Evolutionary conservation across 2,329 filamentous ascomycete species (phyloP).

Genomic region (Fusarium pseudograminearum): DNA sequence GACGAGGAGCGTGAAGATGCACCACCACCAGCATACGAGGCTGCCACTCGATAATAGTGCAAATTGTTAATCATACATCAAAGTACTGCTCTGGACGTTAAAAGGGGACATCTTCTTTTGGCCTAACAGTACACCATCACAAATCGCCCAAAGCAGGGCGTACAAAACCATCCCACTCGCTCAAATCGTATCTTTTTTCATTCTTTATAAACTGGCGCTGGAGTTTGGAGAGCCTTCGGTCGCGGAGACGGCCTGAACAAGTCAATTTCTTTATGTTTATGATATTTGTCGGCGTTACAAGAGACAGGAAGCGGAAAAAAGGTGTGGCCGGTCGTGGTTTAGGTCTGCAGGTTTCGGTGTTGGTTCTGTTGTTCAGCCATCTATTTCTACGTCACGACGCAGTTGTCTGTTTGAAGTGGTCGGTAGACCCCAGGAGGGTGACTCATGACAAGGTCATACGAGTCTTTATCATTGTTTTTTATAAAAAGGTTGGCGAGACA

Average conservation of each 20-base stretch:
- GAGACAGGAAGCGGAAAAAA: slow-evolving; percentile 38
- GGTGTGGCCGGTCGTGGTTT: slow-evolving; percentile 37
- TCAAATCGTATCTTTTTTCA: slow-evolving; percentile 24
- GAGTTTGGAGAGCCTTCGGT: slow-evolving; percentile 35
- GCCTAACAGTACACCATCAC: neutral
- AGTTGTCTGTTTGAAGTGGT: slow-evolving; percentile 31
- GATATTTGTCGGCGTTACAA: slow-evolving; percentile 40
- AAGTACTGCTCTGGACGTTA: neutral
- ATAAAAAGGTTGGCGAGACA: slow-evolving; percentile 22
- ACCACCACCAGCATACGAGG: slow-evolving; percentile 73
- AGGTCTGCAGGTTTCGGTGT: slow-evolving; percentile 31
- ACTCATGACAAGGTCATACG: slow-evolving; percentile 23
- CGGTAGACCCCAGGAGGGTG: slow-evolving; percentile 37
- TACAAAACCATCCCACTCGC: slow-evolving; percentile 35
- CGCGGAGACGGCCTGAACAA: slow-evolving; percentile 27
- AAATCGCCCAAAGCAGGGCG: slow-evolving; percentile 1
- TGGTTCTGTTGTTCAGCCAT: slow-evolving; percentile 23
- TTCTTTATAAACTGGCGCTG: slow-evolving; percentile 40
- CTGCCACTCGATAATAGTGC: slow-evolving; percentile 54
- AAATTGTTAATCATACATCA: slow-evolving; percentile 13
- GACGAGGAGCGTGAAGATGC: slow-evolving; percentile 68
- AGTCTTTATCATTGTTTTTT: slow-evolving; percentile 36
- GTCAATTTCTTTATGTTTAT: slow-evolving; percentile 36
- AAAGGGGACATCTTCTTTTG: neutral
- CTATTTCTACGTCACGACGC: slow-evolving; percentile 30